phyloP scores from a whole-genome alignment of 176 grass and related monocot genomes.

The Rhynchospora breviuscula region DNA sequence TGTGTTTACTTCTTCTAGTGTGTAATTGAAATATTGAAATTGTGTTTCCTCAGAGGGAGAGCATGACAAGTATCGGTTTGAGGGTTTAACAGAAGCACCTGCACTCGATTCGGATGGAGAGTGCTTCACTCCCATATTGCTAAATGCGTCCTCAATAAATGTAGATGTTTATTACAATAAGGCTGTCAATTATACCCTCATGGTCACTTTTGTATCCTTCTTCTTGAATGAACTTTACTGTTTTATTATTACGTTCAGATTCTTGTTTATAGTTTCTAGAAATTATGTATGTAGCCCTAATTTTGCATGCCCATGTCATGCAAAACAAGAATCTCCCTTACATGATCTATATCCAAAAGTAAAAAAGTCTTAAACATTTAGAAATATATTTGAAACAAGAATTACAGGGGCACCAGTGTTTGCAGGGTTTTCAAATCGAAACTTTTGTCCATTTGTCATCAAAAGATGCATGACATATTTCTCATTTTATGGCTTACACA shows the following conservation, averaged over 20 bases:
- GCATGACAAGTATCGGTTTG: conserved; percentile 72
- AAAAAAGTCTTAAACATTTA: no score
- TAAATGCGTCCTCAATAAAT: conserved; percentile 94
- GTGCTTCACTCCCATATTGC: conserved; percentile 75
- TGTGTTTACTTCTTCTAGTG: not conserved
- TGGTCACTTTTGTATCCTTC: conserved; percentile 99
- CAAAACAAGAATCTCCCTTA: not conserved
- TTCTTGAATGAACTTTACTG: not conserved
- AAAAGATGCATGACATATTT: not conserved
- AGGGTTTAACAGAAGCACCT: conserved; percentile 84
- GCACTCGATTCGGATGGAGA: conserved; percentile 82
- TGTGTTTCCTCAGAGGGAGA: conserved; percentile 57
- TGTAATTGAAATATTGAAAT: conserved; percentile 9
- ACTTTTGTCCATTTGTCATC: not conserved
- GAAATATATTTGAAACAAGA: not conserved
- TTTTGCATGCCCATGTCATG: not conserved
- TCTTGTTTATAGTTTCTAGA: not conserved
- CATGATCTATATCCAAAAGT: not conserved
- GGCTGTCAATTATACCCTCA: conserved; percentile 97
- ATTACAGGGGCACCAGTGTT: not conserved
- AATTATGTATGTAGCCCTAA: not conserved
- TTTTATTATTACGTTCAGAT: not conserved
- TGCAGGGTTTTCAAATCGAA: not conserved
- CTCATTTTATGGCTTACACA: not conserved
- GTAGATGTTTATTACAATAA: conserved; percentile 99